Evolutionary conservation across 306 rosid genomes (phyloP), one percentile per base, ranked within the genome.

Genomic region (Vigna radiata): DNA sequence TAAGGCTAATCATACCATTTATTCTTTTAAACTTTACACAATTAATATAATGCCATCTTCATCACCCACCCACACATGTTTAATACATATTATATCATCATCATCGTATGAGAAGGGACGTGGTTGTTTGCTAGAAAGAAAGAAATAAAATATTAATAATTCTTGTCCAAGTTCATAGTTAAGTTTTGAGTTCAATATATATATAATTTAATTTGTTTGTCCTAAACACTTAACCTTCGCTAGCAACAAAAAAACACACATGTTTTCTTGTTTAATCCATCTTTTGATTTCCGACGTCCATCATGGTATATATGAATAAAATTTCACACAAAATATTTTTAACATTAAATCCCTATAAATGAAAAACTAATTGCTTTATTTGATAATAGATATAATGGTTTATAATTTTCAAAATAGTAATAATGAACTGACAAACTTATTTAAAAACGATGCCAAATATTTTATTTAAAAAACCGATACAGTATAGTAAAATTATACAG

Each of bases 11-110:
- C 41, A 77, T 68, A 23, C 13, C 66, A 41, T 21, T 33, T 63
- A 14, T 17, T 55, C 36, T 23, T 67, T 66, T 55, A 41, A 53
- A 2, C 27, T 43, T 2, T 25, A 44, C 5, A 19, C 18, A 43
- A 43, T 33, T 53, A 33, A 49, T 63, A 64, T 64, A 8, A n/a
- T 67, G 37, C 58, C 82, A 56, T 46, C 18, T 23, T 55, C 62
- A 68, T 59, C 77, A 78, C 3, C 55, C 63, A 59, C 76, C 43
- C 31, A 31, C 44, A 69, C 33, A 47, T 78, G 50, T 31, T 68
- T 44, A 63, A 5, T 17, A 33, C 33, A 70, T 14, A 54, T 14
- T 18, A 1, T 36, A 49, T 17, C 6, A 41, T 17, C 5, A 41
- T 43, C 60, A 56, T 56, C 58, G 14, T 27, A 59, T 44, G 47